Conservation (phyloP, 352 stramenopile genomes). For the Pythium biforme region DNA sequence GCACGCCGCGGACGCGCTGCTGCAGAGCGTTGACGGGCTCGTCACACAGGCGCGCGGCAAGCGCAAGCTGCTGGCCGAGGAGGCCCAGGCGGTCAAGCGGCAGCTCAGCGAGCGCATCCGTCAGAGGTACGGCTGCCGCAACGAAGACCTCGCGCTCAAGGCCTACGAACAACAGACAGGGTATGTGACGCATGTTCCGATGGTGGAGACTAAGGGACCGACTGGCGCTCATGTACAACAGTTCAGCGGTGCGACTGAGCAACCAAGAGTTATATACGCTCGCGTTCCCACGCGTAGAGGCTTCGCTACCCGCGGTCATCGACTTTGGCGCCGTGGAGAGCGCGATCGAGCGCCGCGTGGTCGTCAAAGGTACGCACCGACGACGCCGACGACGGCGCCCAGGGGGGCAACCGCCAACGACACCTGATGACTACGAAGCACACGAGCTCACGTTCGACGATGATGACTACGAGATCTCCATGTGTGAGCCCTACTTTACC, state of each 20-base stretch:
- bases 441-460: neutral
- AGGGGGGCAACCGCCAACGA: neutral
- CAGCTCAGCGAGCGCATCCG: slow-evolving; percentile 59
- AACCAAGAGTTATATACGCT: slow-evolving; percentile 74
- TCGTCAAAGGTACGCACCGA: neutral
- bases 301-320: neutral
- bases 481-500: slow-evolving; percentile 40
- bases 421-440: neutral
- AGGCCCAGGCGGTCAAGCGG: slow-evolving; percentile 40
- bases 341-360: slow-evolving; percentile 1
- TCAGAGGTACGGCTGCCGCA: slow-evolving; percentile 62
- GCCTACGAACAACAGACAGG: slow-evolving; percentile 65
- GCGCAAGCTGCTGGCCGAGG: slow-evolving; percentile 37
- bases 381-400: neutral
- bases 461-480: neutral
- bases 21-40: slow-evolving; percentile 41
- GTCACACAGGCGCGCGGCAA: slow-evolving; percentile 41
- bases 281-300: slow-evolving; percentile 39
- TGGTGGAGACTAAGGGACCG: too few species aligned
- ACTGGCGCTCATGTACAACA: too few species aligned
- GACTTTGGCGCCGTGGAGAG: slow-evolving; percentile 23
- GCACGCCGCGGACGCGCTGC: slow-evolving; percentile 32
- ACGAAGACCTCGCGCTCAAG: slow-evolving; percentile 62
- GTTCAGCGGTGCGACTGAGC: slow-evolving; percentile 43
- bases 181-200: too few species aligned